These are phyloP conservation scores for Casuarina cunninghamiana DNA, from an alignment of 306 rosid genomes.

Conservation along the genomic window DNA sequence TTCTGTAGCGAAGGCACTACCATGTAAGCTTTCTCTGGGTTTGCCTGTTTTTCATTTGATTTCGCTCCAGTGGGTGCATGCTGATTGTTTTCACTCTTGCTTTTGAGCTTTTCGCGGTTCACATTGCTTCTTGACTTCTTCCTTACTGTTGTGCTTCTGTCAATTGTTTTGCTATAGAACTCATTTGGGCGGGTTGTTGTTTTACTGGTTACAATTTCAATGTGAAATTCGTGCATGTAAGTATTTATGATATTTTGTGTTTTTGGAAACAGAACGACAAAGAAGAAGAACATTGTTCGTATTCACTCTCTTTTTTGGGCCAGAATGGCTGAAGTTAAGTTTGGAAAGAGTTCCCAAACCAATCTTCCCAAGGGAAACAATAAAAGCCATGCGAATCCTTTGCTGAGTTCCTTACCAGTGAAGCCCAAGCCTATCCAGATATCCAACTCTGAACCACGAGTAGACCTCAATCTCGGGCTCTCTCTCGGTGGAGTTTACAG, in stretches of 20 bases:
- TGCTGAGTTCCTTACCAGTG: constrained; percentile 14
- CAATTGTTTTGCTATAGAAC: neutral
- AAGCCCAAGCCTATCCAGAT: neutral
- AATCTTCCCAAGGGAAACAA: neutral
- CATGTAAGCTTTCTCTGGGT: constrained; percentile 25
- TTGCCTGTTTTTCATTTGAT: neutral
- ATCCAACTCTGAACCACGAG: constrained; percentile 8
- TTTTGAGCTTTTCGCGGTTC: neutral
- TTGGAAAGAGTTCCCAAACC: neutral
- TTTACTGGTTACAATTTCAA: neutral
- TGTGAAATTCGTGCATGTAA: neutral
- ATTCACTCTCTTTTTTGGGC: neutral
- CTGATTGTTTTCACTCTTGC: neutral
- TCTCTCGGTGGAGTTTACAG: constrained; percentile 34
- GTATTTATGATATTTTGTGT: neutral
- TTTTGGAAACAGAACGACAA: neutral
- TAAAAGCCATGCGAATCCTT: constrained; percentile 13
- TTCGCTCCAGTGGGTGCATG: neutral
- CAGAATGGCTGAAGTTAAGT: constrained; percentile 17
- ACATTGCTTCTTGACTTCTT: neutral
- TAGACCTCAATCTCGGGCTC: constrained; percentile 45
- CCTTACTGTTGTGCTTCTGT: neutral
- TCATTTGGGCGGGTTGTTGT: neutral
- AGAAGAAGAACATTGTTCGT: neutral
- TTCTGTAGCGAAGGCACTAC: neutral